Conservation (phyloP, 2,329 filamentous ascomycete genomes). For the Colletotrichum tanaceti region DNA sequence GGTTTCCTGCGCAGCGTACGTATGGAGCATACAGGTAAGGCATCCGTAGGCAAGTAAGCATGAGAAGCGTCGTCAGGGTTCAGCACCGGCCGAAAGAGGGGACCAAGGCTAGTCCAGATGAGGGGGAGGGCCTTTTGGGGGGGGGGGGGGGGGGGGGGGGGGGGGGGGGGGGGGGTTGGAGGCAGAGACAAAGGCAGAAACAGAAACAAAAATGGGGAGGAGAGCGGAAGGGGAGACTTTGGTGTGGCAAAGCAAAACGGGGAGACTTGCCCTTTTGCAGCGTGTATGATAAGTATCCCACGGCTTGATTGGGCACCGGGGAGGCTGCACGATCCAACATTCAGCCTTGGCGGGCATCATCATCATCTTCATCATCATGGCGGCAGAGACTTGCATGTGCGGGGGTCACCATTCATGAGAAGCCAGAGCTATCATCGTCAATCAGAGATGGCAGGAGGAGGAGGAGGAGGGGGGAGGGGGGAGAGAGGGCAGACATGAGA, state of each 20-base stretch:
- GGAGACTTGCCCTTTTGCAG: neutral
- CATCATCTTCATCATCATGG: neutral
- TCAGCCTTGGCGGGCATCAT: slow-evolving; percentile 38
- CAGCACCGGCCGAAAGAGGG: slow-evolving; percentile 8
- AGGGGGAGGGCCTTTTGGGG: slow-evolving; percentile 17
- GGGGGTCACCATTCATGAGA: neutral
- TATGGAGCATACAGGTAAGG: too few species aligned
- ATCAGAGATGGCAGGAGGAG: too few species aligned
- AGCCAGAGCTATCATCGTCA: slow-evolving; percentile 2
- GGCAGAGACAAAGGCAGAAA: neutral
- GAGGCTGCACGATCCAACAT: slow-evolving; percentile 12
- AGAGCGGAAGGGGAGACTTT: neutral
- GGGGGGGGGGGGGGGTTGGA: neutral
- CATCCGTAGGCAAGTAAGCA: neutral
- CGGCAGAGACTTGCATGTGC: neutral
- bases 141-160: too few species aligned
- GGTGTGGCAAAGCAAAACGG: slow-evolving; percentile 18
- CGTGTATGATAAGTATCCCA: neutral
- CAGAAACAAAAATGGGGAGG: slow-evolving; percentile 15
- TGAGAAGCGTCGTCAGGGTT: neutral
- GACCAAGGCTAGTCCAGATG: neutral
- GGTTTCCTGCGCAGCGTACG: slow-evolving; percentile 11
- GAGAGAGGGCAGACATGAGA: neutral
- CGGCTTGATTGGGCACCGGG: slow-evolving; percentile 15
- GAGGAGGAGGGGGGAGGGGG: neutral